phyloP scores from a whole-genome alignment of 805 yeast genomes.

The Alloascoidea africana region DNA sequence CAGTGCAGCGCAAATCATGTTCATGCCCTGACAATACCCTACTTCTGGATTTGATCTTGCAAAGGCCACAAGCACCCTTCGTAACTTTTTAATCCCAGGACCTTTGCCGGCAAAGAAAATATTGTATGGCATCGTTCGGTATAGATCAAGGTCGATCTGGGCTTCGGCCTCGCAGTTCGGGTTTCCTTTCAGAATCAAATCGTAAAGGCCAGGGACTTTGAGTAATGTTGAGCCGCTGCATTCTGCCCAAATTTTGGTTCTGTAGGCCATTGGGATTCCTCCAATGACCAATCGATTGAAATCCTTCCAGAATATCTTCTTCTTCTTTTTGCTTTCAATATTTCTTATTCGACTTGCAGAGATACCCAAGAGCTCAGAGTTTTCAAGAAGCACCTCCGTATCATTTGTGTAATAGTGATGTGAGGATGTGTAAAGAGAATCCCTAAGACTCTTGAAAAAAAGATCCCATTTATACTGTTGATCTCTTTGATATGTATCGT shows the following conservation, averaged over 20 bases:
- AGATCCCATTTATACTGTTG: background rate
- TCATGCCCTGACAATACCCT: slow-evolving; percentile 50
- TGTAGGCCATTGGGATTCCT: slow-evolving; percentile 34
- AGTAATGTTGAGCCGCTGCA: slow-evolving; percentile 32
- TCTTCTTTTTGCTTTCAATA: too few relatives aligned
- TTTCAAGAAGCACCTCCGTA: too few relatives aligned
- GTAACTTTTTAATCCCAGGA: slow-evolving; percentile 32
- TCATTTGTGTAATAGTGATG: too few relatives aligned
- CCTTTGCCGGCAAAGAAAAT: slow-evolving; percentile 37
- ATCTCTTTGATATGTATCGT: background rate
- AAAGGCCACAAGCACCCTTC: slow-evolving; percentile 33
- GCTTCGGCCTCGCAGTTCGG: slow-evolving; percentile 20
- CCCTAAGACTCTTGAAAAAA: background rate
- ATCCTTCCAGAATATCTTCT: slow-evolving; percentile 12
- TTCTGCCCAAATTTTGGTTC: slow-evolving; percentile 36
- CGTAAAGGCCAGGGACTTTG: slow-evolving; percentile 32
- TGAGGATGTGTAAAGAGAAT: too few relatives aligned
- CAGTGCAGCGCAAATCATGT: slow-evolving; percentile 37
- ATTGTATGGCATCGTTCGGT: slow-evolving; percentile 40
- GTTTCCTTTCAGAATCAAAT: slow-evolving; percentile 12
- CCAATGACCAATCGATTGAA: slow-evolving; percentile 21
- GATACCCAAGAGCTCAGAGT: background rate
- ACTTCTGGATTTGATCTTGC: slow-evolving; percentile 28
- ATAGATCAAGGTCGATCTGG: slow-evolving; percentile 38
- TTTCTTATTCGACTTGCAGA: slow-evolving; percentile 8